A percentile compares a stretch with the other conserved stretches of the same genome.
These are phyloP conservation scores for Auricularia sp. DNA, from an alignment of 768 basidiomycete species.

Conservation along the genomic window DNA sequence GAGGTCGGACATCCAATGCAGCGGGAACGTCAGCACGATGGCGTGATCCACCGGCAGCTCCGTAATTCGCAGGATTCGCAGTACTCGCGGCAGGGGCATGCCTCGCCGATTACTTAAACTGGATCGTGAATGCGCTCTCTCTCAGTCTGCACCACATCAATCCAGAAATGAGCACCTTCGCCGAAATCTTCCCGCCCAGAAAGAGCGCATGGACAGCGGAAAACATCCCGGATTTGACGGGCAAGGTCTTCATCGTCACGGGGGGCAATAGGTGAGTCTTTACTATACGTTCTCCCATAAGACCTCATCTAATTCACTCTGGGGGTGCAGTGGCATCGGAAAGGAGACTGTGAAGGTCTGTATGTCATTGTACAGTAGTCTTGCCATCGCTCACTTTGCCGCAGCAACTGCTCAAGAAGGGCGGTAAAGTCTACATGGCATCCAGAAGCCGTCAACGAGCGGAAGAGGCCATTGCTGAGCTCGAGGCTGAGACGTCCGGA, in stretches of 20 bases:
- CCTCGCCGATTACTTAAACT: too few species aligned
- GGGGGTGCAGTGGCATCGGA: constrained; percentile 15
- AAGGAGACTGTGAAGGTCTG: constrained; percentile 3
- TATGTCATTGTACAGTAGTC: not conserved
- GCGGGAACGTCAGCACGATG: too few species aligned
- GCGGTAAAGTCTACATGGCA: constrained; percentile 14
- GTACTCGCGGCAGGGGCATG: too few species aligned
- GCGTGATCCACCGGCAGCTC: too few species aligned
- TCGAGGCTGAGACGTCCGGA: constrained; percentile 14
- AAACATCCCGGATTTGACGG: constrained; percentile 25
- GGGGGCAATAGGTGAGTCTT: constrained; percentile 17
- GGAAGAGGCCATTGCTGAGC: constrained; percentile 10
- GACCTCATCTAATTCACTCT: too few species aligned
- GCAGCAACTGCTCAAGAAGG: constrained; percentile 6
- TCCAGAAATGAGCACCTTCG: not conserved
- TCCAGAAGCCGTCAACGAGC: constrained; percentile 4
- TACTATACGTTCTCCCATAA: too few species aligned
- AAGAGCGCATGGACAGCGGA: constrained; percentile 19
- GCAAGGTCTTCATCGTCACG: constrained; percentile 25
- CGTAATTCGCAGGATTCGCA: too few species aligned
- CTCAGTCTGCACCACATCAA: too few species aligned
- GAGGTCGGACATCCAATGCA: too few species aligned
- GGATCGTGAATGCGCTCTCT: too few species aligned
- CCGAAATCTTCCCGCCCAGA: constrained; percentile 2
- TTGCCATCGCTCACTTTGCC: not conserved